These are phyloP conservation scores for Auxenochlorella pyrenoidosa DNA, from an alignment of 139 green algal genomes.

Conservation along the genomic window DNA sequence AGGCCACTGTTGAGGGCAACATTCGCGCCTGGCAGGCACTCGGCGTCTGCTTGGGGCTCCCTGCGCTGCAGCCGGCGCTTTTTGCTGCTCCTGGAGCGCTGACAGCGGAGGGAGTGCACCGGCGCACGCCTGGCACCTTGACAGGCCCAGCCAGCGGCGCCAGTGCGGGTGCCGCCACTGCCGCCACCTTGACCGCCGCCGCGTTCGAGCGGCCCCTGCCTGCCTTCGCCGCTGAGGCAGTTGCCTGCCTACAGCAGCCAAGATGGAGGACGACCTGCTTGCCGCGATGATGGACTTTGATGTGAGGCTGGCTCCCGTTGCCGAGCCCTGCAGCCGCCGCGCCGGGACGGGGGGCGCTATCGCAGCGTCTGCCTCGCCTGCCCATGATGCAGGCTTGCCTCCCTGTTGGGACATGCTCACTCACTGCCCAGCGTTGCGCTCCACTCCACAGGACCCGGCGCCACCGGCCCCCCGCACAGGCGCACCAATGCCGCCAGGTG, in stretches of 20 bases:
- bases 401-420: not conserved
- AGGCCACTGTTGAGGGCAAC: no score
- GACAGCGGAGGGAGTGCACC: no score
- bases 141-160: no score
- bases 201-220: not conserved
- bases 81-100: no score
- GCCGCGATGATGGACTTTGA: slow-evolving; percentile 24
- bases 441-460: not conserved
- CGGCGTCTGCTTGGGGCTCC: no score
- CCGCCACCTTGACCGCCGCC: not conserved
- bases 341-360: no score
- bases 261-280: slow-evolving; percentile 29
- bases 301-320: not conserved
- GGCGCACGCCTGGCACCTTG: no score
- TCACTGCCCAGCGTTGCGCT: not conserved
- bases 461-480: not conserved
- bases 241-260: not conserved
- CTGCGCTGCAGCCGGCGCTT: no score
- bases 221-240: not conserved
- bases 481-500: not conserved
- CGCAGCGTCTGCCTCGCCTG: no score
- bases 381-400: no score
- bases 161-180: not conserved
- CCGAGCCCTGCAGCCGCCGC: no score
- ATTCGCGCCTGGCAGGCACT: no score